Base-by-base conservation (phyloP, 1,139 yeast species). In the Pichia sp. region DNA sequence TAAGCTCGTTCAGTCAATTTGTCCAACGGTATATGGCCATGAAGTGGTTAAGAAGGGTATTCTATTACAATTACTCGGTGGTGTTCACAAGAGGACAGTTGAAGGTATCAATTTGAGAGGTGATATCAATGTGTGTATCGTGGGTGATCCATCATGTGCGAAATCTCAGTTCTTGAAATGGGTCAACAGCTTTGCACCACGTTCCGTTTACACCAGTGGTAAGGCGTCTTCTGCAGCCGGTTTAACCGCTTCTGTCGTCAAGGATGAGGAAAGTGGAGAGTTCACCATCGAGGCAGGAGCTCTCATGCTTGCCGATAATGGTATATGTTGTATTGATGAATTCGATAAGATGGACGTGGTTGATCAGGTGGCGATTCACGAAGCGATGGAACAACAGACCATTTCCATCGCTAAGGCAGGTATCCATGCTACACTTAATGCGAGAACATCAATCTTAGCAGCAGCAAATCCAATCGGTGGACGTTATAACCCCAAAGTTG, bases 331-430 rank as follows among this genome's bases (percentile, higher is more conserved):
- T 46, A 91, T 91, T 61, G 99, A 91, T 58, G 99, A 91, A 63
- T 91, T 91, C 52, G 99, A 91, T 60, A 91, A 93, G 66, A 91
- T 91, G 98, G 97, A 91, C 60, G 61, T 91, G 33, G 64, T 78
- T 5, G 98, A 93, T 60, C 98, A 93, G 63, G 98, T 91, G 40
- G 98, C 98, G 4, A 91, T 91, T 66, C 99, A 91, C 64, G 99
- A 91, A 66, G 99, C 98, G 13, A 91, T 91, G 99, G 98, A 91
- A 67, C 98, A 91, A 62, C 98, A 91, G 59, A 91, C 98, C 0
- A 91, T 91, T 46, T 87, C 96, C 12, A 91, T 91, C 53, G 96
- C 98, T 18, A 91, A 91, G 59, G 98, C 98, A 1, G 98, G 98
- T 53, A 91, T 91, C 45, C 97, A 91, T 57, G 97, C 98, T 6